phyloP scores from a whole-genome alignment of 75 land plant genomes.

The Chamaecyparis obtusa region DNA sequence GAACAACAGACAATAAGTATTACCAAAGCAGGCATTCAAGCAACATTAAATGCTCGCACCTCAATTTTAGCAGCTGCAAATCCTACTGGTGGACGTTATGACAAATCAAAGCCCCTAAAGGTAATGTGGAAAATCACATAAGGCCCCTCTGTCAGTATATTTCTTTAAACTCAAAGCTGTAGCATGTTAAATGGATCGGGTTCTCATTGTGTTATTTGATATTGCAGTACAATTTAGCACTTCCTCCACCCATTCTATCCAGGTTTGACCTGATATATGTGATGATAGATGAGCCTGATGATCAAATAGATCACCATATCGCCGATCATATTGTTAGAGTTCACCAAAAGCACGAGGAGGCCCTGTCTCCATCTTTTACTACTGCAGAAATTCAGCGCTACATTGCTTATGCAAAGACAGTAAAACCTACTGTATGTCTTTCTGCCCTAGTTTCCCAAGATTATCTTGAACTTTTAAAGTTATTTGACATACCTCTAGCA shows the following conservation, averaged over 20 bases:
- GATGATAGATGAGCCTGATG: slow-evolving; percentile 99
- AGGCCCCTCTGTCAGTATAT: neutral
- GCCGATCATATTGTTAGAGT: slow-evolving; percentile 95
- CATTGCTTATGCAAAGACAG: slow-evolving; percentile 85
- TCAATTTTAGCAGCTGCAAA: slow-evolving; percentile 98
- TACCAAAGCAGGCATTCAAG: slow-evolving; percentile 98
- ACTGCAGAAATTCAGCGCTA: slow-evolving; percentile 93
- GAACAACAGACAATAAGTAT: slow-evolving; percentile 99
- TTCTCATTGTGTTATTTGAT: slow-evolving; percentile 1
- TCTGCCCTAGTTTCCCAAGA: neutral
- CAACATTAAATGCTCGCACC: slow-evolving; percentile 95
- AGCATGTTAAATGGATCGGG: neutral
- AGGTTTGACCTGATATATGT: slow-evolving; percentile 97
- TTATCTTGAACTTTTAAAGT: neutral
- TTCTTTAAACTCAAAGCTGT: neutral
- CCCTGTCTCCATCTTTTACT: slow-evolving; percentile 79
- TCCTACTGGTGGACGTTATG: slow-evolving; percentile 97
- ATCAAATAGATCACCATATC: slow-evolving; percentile 83
- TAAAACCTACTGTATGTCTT: slow-evolving; percentile 79
- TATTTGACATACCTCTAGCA: neutral
- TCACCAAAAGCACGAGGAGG: slow-evolving; percentile 94
- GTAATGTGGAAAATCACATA: neutral
- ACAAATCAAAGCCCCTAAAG: slow-evolving; percentile 76
- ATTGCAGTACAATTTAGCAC: slow-evolving; percentile 93
- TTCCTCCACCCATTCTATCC: slow-evolving; percentile 97